These are phyloP conservation scores for Euclidium syriacum DNA, from an alignment of 345 rosid genomes.

Conservation along the genomic window DNA sequence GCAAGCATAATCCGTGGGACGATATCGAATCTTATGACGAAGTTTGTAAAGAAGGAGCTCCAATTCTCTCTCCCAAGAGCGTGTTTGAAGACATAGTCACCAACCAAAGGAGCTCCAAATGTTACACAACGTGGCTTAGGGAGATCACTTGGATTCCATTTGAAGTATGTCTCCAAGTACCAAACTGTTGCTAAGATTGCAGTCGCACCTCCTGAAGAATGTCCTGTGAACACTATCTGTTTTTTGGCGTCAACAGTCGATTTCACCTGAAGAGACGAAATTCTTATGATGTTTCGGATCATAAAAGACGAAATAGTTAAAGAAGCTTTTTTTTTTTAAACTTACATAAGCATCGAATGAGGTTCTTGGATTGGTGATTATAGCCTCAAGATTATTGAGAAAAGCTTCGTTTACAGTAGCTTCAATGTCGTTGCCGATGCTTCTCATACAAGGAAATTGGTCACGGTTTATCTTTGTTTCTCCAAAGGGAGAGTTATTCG, in stretches of 20 bases:
- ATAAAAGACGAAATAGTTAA: not conserved
- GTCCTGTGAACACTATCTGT: constrained; percentile 76
- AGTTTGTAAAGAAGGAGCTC: constrained; percentile 56
- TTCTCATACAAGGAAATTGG: constrained; percentile 52
- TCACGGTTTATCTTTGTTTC: constrained; percentile 37
- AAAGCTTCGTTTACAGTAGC: constrained; percentile 66
- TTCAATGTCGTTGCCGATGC: constrained; percentile 39
- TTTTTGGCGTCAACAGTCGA: constrained; percentile 27
- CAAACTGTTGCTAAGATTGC: constrained; percentile 70
- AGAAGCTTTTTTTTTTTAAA: not conserved
- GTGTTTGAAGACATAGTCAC: constrained; percentile 52
- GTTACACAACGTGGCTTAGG: constrained; percentile 52
- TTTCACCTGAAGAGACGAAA: constrained; percentile 39
- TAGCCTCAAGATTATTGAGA: constrained; percentile 27
- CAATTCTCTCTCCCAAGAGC: constrained; percentile 70
- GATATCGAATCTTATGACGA: constrained; percentile 59
- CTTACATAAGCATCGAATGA: constrained; percentile 13
- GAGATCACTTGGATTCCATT: not conserved
- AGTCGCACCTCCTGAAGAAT: constrained; percentile 69
- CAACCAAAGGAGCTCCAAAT: constrained; percentile 80
- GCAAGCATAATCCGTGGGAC: constrained; percentile 65
- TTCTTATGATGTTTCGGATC: not conserved
- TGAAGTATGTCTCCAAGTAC: constrained; percentile 42
- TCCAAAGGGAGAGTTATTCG: constrained; percentile 40
- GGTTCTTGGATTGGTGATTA: constrained; percentile 14